These are phyloP conservation scores for Zymoseptoria crescenta DNA, from an alignment of 2,329 filamentous ascomycete genomes.

Conservation along the genomic window DNA sequence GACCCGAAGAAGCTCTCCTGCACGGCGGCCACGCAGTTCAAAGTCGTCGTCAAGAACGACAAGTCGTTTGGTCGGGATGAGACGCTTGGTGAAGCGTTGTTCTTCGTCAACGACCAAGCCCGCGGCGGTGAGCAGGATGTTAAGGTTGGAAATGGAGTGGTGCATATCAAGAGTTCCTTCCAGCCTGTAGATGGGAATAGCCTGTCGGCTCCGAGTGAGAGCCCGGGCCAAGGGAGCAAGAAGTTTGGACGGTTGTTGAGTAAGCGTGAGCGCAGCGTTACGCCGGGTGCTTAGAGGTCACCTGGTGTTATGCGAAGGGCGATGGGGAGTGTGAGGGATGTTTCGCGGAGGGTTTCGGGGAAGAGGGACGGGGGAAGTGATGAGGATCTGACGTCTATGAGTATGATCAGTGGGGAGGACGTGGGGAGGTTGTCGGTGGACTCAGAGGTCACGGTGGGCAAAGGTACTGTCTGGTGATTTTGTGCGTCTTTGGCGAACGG, in stretches of 20 bases:
- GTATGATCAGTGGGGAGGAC: neutral
- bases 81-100: constrained; percentile 75
- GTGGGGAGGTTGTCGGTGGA: neutral
- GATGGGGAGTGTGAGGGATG: neutral
- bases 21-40: constrained; percentile 76
- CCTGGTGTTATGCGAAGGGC: neutral
- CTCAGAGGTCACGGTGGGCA: neutral
- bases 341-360: neutral
- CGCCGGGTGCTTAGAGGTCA: constrained; percentile 20
- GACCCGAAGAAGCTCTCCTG: constrained; percentile 56
- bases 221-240: constrained; percentile 14
- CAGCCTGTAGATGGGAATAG: constrained; percentile 21
- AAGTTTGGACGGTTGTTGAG: constrained; percentile 22
- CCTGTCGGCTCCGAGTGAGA: neutral
- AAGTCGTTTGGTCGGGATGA: constrained; percentile 77
- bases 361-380: neutral
- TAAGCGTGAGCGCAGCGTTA: constrained; percentile 25
- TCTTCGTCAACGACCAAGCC: constrained; percentile 79
- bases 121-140: constrained; percentile 61
- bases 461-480: neutral
- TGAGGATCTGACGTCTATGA: neutral
- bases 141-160: constrained; percentile 69
- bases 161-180: constrained; percentile 40
- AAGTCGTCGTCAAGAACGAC: constrained; percentile 76
- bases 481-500: neutral